These are phyloP conservation scores for Metarhizium rileyi DNA, from an alignment of 2,329 filamentous ascomycete genomes.

Conservation along the genomic window DNA sequence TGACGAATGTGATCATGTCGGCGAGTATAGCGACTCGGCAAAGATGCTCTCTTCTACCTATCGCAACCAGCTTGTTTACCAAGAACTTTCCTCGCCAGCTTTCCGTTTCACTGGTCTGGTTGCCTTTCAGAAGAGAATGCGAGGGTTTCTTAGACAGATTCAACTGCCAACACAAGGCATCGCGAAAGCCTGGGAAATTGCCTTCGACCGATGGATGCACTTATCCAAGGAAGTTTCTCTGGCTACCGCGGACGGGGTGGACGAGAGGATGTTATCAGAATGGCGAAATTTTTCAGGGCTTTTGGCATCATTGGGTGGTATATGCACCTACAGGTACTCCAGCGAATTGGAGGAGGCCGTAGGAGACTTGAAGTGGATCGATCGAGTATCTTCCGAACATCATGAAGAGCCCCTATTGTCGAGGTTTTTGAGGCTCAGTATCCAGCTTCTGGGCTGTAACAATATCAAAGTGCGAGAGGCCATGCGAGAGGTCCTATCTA, in stretches of 20 bases:
- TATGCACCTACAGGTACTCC: slow-evolving; percentile 52
- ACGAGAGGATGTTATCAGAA: slow-evolving; percentile 48
- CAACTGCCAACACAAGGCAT: slow-evolving; percentile 57
- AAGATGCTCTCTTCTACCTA: slow-evolving; percentile 44
- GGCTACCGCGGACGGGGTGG: slow-evolving; percentile 38
- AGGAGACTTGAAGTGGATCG: slow-evolving; percentile 54
- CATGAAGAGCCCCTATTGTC: slow-evolving; percentile 51
- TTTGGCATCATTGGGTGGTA: slow-evolving; percentile 55
- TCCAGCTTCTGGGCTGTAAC: slow-evolving; percentile 54
- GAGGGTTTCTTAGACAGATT: slow-evolving; percentile 49
- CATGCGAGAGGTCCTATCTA: slow-evolving; percentile 55
- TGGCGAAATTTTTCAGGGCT: slow-evolving; percentile 64
- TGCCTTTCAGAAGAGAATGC: slow-evolving; percentile 58
- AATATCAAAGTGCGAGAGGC: slow-evolving; percentile 57
- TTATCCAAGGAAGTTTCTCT: slow-evolving; percentile 54
- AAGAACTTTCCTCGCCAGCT: slow-evolving; percentile 51
- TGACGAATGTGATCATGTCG: slow-evolving; percentile 47
- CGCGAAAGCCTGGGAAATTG: slow-evolving; percentile 55
- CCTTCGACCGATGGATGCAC: slow-evolving; percentile 55
- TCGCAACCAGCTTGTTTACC: slow-evolving; percentile 51
- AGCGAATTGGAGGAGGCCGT: slow-evolving; percentile 47
- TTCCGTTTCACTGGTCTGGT: slow-evolving; percentile 61
- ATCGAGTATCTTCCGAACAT: slow-evolving; percentile 47
- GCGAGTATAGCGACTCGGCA: slow-evolving; percentile 37
- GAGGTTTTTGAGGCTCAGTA: slow-evolving; percentile 51